These are phyloP conservation scores for Acacia confusa DNA, from an alignment of 306 rosid species.

Conservation along the genomic window DNA sequence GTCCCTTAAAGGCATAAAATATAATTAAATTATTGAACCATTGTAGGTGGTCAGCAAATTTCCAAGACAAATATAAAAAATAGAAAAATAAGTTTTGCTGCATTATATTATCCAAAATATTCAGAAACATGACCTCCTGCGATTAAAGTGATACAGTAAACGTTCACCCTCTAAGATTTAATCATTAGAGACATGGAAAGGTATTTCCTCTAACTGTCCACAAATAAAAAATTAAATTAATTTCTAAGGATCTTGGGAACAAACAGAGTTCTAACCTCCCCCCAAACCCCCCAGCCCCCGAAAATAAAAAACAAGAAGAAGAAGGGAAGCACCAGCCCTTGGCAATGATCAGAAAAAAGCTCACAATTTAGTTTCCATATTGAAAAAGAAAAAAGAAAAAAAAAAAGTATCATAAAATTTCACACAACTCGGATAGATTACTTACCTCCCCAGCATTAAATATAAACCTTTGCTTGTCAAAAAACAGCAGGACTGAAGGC, in stretches of 20 bases:
- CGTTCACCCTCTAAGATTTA: not conserved
- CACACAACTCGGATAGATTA: conserved; percentile 1
- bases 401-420: not conserved
- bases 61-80: not conserved
- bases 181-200: not conserved
- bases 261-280: not conserved
- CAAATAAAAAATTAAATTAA: not conserved
- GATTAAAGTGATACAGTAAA: not conserved
- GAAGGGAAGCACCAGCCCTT: not conserved
- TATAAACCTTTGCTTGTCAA: conserved; percentile 83
- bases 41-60: not conserved
- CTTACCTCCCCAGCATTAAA: conserved; percentile 91
- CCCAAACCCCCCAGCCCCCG: too few species aligned
- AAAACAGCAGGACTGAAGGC: conserved; percentile 83
- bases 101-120: not conserved
- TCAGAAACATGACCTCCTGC: not conserved
- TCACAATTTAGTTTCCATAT: not conserved
- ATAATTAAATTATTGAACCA: not conserved
- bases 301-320: too few species aligned
- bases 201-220: not conserved
- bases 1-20: not conserved
- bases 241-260: not conserved
- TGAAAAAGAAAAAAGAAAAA: not conserved
- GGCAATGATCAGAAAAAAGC: not conserved
- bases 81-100: not conserved